Conservation (phyloP, 176 grass and related monocot species). For the Carex littledalei region DNA sequence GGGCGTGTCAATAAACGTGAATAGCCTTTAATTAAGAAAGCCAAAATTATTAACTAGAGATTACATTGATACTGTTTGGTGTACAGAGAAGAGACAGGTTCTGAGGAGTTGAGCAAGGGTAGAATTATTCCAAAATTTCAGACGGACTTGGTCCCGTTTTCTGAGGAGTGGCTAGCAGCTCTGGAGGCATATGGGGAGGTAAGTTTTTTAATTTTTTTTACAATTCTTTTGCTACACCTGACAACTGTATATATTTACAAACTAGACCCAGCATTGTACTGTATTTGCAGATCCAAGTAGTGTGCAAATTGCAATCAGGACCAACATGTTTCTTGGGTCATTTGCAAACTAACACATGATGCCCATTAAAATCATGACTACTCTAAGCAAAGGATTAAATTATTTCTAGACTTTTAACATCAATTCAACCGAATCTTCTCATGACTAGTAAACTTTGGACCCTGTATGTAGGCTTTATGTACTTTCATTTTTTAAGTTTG, state of each 20-base stretch:
- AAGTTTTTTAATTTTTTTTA: conserved; percentile 13
- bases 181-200: conserved; percentile 77
- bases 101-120: conserved; percentile 17
- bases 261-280: not conserved
- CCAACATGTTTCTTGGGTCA: too few relatives aligned
- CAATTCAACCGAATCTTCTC: not conserved
- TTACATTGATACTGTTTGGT: conserved; percentile 30
- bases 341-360: too few relatives aligned
- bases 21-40: not conserved
- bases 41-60: conserved; percentile 15
- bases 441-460: not conserved
- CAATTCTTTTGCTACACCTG: not conserved
- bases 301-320: too few relatives aligned
- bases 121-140: conserved; percentile 33
- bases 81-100: conserved; percentile 21
- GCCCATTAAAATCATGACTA: too few relatives aligned
- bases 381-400: conserved; percentile 7
- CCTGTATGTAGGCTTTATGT: not conserved
- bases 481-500: not conserved
- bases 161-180: conserved; percentile 82
- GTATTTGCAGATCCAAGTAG: too few relatives aligned
- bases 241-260: conserved; percentile 17
- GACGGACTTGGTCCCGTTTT: conserved; percentile 52
- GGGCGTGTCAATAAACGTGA: not conserved
- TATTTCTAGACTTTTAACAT: not conserved